A percentile compares a stretch with the other conserved stretches of the same genome.
Conservation (phyloP, 2,329 filamentous ascomycete species). For the Aspergillus sp. region DNA sequence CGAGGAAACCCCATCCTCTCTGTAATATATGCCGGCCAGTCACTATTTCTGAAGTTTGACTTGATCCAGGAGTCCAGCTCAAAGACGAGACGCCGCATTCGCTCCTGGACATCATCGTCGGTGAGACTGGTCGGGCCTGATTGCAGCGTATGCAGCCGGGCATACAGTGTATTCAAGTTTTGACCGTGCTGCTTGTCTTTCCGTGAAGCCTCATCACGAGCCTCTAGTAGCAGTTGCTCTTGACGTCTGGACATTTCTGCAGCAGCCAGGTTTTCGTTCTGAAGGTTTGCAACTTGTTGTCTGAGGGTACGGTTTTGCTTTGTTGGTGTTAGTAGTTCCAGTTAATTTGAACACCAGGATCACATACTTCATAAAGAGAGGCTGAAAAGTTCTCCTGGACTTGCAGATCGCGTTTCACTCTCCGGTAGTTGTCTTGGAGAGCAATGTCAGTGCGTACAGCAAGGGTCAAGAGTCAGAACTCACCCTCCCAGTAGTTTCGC, state of each 20-base stretch:
- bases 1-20: not conserved
- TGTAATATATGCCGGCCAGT: not conserved
- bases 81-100: conserved; percentile 1
- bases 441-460: not conserved
- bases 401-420: not conserved
- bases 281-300: not conserved
- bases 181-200: not conserved
- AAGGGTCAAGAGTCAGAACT: not conserved
- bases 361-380: not conserved
- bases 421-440: not conserved
- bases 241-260: not conserved
- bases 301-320: not conserved
- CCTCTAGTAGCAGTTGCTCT: not conserved
- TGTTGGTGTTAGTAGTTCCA: not conserved
- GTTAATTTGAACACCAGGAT: not conserved
- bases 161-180: not conserved
- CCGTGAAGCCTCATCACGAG: not conserved
- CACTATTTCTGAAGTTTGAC: not conserved
- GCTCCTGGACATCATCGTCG: not conserved
- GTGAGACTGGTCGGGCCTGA: not conserved
- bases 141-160: not conserved
- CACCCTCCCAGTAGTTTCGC: not conserved
- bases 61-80: conserved; percentile 9
- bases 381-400: no score
- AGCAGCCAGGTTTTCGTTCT: not conserved